Evolutionary conservation across 139 green algal species (phyloP).

Genomic region (Micractinium sp.): DNA sequence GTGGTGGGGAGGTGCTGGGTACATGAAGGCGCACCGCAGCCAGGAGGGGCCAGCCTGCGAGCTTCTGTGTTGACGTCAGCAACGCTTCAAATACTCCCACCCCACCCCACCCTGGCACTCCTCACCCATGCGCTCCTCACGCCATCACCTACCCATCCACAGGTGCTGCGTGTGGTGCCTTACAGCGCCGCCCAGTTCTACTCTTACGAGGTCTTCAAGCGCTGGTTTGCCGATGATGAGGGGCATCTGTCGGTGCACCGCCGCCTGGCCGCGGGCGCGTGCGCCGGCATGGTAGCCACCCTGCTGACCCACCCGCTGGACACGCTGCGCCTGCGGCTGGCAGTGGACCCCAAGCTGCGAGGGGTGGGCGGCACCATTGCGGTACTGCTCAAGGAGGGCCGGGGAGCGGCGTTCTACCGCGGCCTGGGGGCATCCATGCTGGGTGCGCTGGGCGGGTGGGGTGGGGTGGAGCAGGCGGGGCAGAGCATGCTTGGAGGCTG

Average conservation of each 20-base stretch:
- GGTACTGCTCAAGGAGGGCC: conserved; percentile 65
- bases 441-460: conserved; percentile 34
- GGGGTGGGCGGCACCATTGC: conserved; percentile 58
- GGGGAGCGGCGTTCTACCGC: conserved; percentile 69
- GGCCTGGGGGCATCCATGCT: conserved; percentile 75
- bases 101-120: neutral
- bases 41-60: neutral
- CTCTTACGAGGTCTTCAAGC: conserved; percentile 79
- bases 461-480: neutral
- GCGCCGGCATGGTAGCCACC: conserved; percentile 77
- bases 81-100: neutral
- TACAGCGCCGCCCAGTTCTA: conserved; percentile 79
- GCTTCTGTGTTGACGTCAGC: neutral
- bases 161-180: conserved; percentile 80
- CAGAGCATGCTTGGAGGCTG: neutral
- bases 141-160: neutral
- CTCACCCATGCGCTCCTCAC: neutral
- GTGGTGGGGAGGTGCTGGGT: no score
- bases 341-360: conserved; percentile 72
- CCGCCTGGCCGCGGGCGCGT: conserved; percentile 72
- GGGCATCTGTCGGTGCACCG: conserved; percentile 67
- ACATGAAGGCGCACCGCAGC: neutral
- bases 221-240: conserved; percentile 35
- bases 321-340: conserved; percentile 79
- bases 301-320: conserved; percentile 85